Conservation (phyloP, 208 protist species). For the Sergeia podlipaevii region DNA sequence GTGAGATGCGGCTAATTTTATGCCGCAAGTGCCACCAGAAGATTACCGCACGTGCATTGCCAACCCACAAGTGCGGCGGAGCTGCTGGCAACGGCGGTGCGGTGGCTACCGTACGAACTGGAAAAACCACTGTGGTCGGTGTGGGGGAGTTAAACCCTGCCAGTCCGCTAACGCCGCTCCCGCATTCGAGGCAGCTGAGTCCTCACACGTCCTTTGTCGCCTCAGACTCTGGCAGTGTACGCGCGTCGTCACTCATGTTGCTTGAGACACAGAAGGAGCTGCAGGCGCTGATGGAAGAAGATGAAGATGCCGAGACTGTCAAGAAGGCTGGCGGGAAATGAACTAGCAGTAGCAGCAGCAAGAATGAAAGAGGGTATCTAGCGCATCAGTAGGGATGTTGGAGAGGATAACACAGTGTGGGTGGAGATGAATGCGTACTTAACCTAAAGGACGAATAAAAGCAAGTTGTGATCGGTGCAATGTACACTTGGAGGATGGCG, state of each 20-base stretch:
- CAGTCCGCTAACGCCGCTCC: too few relatives aligned
- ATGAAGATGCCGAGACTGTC: slow-evolving; percentile 22
- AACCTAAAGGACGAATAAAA: too few relatives aligned
- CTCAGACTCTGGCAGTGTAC: slow-evolving; percentile 16
- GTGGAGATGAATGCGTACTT: too few relatives aligned
- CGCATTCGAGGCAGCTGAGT: too few relatives aligned
- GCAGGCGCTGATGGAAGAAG: slow-evolving; percentile 46
- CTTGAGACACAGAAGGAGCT: slow-evolving; percentile 64
- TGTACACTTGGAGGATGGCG: too few relatives aligned
- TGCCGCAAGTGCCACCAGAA: slow-evolving; percentile 13
- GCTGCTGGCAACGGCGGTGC: neutral
- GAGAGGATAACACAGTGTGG: too few relatives aligned
- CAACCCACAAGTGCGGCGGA: slow-evolving; percentile 10
- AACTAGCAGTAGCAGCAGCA: too few relatives aligned
- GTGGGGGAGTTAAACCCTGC: neutral
- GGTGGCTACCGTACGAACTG: neutral
- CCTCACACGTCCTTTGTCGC: too few relatives aligned
- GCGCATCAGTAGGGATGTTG: too few relatives aligned
- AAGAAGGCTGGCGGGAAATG: neutral
- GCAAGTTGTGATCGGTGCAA: too few relatives aligned
- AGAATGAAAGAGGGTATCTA: too few relatives aligned
- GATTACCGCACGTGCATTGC: slow-evolving; percentile 10
- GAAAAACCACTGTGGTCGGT: neutral
- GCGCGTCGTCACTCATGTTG: slow-evolving; percentile 53
- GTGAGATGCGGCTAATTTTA: slow-evolving; percentile 16